Base-by-base conservation (phyloP, 306 rosid species). In the Cicer judaicum region DNA sequence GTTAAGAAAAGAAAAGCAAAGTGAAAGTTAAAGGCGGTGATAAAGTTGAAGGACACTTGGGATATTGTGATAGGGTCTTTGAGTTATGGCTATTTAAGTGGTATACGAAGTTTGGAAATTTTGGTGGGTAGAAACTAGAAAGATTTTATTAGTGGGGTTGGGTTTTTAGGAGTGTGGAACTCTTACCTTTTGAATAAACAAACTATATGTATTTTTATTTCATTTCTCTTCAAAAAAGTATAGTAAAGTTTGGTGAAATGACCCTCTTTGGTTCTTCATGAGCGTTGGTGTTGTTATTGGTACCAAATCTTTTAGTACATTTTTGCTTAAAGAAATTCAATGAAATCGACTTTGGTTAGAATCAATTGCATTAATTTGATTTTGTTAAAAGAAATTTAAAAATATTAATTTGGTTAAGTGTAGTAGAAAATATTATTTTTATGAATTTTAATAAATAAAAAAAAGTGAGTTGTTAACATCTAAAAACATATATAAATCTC, bases 1-100 rank as follows among this genome's bases (percentile, higher is more conserved):
- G 70, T 66, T 81, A 85, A 85, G 85, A 78, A 85, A 85, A 71
- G 53, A 56, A 70, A 81, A 75, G 74, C 1, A 57, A 52, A 63
- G 39, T 39, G 60, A 59, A 64, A 77, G 82, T 66, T 36, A 77
- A 77, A 72, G 74, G 49, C 11, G 2, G 14, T 57, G 64, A 24
- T 64, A 70, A 76, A 77, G 78, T 49, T 39, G n/a, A 7, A 69
- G 80, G 81, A 70, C 74, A 85, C 80, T 16, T 78, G 88, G 81
- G 68, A 1, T 42, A 4, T 43, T 0, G 1, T 64, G 72, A 81
- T 85, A 19, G 85, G 83, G 9, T 7, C 0, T 34, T 19, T 62
- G 78, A 78, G 49, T 38, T 24, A 40, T 68, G 29, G 52, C 34
- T 73, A 72, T 49, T 63, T 63, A 9, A 69, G 76, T 74, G 71